Base-by-base conservation (phyloP, 2,329 filamentous ascomycete species). In the Ceratocystis colombiana region DNA sequence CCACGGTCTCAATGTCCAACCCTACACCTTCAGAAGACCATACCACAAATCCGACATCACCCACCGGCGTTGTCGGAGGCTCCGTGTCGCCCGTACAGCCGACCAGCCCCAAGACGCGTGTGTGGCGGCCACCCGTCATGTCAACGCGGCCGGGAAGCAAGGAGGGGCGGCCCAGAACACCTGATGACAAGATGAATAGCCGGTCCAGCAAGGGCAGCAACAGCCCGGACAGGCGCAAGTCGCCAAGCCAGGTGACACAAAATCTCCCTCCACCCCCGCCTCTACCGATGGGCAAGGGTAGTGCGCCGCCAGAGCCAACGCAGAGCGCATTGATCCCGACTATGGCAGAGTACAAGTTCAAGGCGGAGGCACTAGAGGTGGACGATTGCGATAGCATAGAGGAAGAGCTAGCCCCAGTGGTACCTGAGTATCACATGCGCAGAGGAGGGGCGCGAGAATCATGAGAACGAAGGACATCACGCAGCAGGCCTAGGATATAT, bases 251-350 rank as follows among this genome's bases (percentile, higher is more conserved):
- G 28, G 37, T 37, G 37, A 37, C 10, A 12, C 37, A 37, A 37
- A 37, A 37, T 12, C 37, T 37, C 2, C 15, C 64, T 44, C 55
- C 64, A 20, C 33, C 64, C 15, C 62, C 53, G 7, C 30, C 44
- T 8, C 44, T n/a, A 3, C 66, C 62, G 5, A 17, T 67, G 17
- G 66, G 66, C 5, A 67, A 64, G 44, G 66, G 66, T 6, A 30
- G 61, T 3, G 66, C 62, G 20, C 62, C 62, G 15, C 66, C 62
- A 15, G 66, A 67, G 53, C 66, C 62, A 30, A 67, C 66, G 15
- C 61, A 63, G 45, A 67, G 62, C 20, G 66, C 66, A n/a, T 46
- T 67, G 62, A 41, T 67, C 25, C 66, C 66, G 25, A 61, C 44
- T 17, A 67, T 67, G 66, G 62, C 62, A 4, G 53, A 61, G 50